Evolutionary conservation across 345 rosid species (phyloP).

Genomic region (Hevea brasiliensis): DNA sequence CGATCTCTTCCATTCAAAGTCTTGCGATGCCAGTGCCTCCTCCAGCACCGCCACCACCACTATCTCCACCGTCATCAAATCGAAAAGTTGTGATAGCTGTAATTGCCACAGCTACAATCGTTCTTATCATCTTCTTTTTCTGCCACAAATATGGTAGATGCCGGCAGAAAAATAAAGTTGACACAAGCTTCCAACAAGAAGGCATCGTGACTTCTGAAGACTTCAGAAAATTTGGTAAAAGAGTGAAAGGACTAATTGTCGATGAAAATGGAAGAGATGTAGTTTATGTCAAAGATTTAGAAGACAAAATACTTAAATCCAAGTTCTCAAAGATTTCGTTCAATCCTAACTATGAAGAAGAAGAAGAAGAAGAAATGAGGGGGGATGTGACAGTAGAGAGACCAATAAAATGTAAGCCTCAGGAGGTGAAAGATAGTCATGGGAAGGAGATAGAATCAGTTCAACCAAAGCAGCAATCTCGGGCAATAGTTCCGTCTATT

Average conservation of each 20-base stretch:
- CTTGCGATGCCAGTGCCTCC: slow-evolving; percentile 16
- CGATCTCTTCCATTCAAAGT: background rate
- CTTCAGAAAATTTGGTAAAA: slow-evolving; percentile 30
- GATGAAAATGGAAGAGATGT: slow-evolving; percentile 55
- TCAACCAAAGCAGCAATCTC: slow-evolving; percentile 1
- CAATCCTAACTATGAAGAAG: slow-evolving; percentile 44
- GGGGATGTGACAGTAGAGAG: slow-evolving; percentile 15
- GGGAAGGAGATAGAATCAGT: slow-evolving; percentile 2
- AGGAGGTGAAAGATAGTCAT: slow-evolving; percentile 3
- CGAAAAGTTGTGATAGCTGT: slow-evolving; percentile 24
- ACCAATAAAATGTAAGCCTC: slow-evolving; percentile 2
- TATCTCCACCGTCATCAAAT: background rate
- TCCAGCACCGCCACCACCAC: slow-evolving; percentile 2
- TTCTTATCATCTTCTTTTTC: slow-evolving; percentile 37
- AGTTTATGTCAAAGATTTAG: slow-evolving; percentile 49
- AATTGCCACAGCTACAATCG: slow-evolving; percentile 28
- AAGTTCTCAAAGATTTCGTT: slow-evolving; percentile 35
- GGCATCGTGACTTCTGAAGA: slow-evolving; percentile 31
- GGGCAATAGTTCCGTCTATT: background rate
- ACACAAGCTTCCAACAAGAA: slow-evolving; percentile 38
- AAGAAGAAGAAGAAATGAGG: slow-evolving; percentile 31
- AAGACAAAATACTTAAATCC: slow-evolving; percentile 26
- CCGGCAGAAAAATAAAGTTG: slow-evolving; percentile 7
- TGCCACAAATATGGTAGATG: slow-evolving; percentile 20
- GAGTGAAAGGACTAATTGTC: slow-evolving; percentile 47